Conservation (phyloP, 1,139 yeast genomes). For the Geotrichum carabidarum region DNA sequence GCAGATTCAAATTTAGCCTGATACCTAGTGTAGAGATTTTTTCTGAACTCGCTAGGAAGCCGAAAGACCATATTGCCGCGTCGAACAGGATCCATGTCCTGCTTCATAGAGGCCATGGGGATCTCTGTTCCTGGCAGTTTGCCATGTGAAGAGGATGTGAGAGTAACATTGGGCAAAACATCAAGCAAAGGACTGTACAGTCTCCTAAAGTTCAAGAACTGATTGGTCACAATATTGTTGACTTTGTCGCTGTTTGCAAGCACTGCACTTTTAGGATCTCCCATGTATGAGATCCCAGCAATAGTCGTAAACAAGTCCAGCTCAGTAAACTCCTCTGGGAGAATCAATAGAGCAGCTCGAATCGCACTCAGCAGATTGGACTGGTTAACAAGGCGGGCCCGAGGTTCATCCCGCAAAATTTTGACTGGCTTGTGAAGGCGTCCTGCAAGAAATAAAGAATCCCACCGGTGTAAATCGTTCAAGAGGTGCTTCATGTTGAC, state of each 20-base stretch:
- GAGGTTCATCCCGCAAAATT: slow-evolving; percentile 57
- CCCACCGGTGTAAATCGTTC: slow-evolving; percentile 75
- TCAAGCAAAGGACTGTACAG: slow-evolving; percentile 70
- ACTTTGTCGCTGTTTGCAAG: slow-evolving; percentile 92
- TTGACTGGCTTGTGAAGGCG: slow-evolving; percentile 92
- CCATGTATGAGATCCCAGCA: slow-evolving; percentile 80
- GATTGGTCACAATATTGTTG: slow-evolving; percentile 74
- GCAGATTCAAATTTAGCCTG: slow-evolving; percentile 31
- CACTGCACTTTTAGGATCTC: slow-evolving; percentile 80
- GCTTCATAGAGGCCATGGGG: slow-evolving; percentile 33
- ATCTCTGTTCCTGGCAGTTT: slow-evolving; percentile 24
- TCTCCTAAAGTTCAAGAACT: slow-evolving; percentile 58
- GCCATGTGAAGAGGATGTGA: slow-evolving; percentile 24
- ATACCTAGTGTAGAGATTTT: slow-evolving; percentile 44
- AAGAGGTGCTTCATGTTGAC: slow-evolving; percentile 57
- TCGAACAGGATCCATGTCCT: slow-evolving; percentile 37
- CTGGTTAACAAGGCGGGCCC: slow-evolving; percentile 62
- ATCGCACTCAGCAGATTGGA: slow-evolving; percentile 75
- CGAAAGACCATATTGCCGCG: slow-evolving; percentile 40
- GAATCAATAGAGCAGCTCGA: slow-evolving; percentile 58
- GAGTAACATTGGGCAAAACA: slow-evolving; percentile 39
- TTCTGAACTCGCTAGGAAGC: slow-evolving; percentile 51
- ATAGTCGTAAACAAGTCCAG: slow-evolving; percentile 66
- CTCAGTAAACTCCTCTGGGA: slow-evolving; percentile 54
- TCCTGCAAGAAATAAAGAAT: slow-evolving; percentile 82